Evolutionary conservation across 257 asterid species (phyloP).

Genomic region (Cordia subcordata): DNA sequence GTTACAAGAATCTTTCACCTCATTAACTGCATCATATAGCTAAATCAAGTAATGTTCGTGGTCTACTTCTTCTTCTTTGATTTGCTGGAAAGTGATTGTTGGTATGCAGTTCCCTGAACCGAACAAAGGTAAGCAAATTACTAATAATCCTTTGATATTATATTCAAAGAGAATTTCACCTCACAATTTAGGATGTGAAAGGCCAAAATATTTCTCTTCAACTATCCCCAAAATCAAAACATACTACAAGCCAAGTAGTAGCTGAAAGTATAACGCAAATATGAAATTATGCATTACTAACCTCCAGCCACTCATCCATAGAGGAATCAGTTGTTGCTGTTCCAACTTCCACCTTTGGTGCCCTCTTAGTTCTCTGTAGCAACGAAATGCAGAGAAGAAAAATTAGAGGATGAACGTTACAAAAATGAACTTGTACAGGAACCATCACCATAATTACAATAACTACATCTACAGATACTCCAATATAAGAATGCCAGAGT

Average conservation of each 20-base stretch:
- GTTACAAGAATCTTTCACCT: too few relatives aligned
- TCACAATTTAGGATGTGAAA: background rate
- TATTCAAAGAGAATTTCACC: too few relatives aligned
- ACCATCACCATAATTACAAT: too few relatives aligned
- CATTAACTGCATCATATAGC: slow-evolving; percentile 14
- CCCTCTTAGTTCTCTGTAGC: slow-evolving; percentile 76
- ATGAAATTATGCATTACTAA: slow-evolving; percentile 21
- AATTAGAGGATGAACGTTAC: background rate
- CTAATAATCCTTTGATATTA: too few relatives aligned
- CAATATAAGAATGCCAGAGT: too few relatives aligned
- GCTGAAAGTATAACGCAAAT: too few relatives aligned
- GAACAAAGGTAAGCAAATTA: too few relatives aligned
- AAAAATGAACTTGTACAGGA: too few relatives aligned
- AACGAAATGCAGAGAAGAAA: background rate
- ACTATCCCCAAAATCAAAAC: too few relatives aligned
- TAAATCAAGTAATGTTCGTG: slow-evolving; percentile 6
- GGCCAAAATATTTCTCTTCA: background rate
- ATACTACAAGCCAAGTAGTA: too few relatives aligned
- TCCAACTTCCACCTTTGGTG: slow-evolving; percentile 97
- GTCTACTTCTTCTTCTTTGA: slow-evolving; percentile 89
- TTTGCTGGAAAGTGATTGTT: slow-evolving; percentile 34
- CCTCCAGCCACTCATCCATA: slow-evolving; percentile 97
- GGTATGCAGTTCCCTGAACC: slow-evolving; percentile 82
- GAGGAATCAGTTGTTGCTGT: slow-evolving; percentile 84
- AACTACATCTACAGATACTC: too few relatives aligned